These are phyloP conservation scores for Rosa chinensis DNA, from an alignment of 306 rosid genomes.

Conservation along the genomic window DNA sequence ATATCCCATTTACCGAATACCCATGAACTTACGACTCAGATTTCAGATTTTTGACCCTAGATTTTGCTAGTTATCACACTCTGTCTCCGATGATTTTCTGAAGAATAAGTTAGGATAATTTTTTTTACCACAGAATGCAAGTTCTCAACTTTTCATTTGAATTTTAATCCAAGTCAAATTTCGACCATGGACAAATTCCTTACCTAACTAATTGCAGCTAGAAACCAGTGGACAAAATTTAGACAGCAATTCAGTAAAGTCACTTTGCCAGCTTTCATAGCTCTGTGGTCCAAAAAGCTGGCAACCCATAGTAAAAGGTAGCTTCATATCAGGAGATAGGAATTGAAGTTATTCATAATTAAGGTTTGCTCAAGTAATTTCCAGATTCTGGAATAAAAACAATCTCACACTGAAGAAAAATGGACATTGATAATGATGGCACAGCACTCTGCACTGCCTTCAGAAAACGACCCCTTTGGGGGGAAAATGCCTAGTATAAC, in stretches of 20 bases:
- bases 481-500: neutral
- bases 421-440: neutral
- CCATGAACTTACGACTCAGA: neutral
- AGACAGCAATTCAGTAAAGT: conserved; percentile 2
- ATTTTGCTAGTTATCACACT: neutral
- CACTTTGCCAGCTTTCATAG: neutral
- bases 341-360: neutral
- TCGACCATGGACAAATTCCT: neutral
- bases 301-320: neutral
- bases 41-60: neutral
- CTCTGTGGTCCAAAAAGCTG: conserved; percentile 10
- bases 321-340: neutral
- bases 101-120: neutral
- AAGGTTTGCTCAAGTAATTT: conserved; percentile 3
- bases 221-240: conserved; percentile 2
- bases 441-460: conserved; percentile 2
- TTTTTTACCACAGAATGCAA: neutral
- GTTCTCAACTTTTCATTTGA: neutral
- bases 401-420: neutral
- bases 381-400: neutral
- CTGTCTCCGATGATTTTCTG: neutral
- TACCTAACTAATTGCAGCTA: conserved; percentile 7
- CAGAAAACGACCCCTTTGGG: neutral
- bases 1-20: neutral
- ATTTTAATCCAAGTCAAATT: neutral